Evolutionary conservation across 2,329 filamentous ascomycete genomes (phyloP), one percentile per base, ranked within the genome.

Genomic region (Proliferodiscus dingleyae): DNA sequence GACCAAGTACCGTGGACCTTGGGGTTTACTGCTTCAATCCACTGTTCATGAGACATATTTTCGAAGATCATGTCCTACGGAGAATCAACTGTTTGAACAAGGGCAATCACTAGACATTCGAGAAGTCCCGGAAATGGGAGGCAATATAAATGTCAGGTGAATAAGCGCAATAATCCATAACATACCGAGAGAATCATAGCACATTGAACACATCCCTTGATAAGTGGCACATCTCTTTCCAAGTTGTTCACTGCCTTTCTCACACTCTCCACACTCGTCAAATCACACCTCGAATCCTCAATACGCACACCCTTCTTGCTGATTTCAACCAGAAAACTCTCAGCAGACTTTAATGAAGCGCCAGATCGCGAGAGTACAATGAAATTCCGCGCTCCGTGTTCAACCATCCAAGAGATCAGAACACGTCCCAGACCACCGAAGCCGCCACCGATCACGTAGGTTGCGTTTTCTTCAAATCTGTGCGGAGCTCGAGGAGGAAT

Each of bases 41-140:
- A 72, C 26, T 68, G 55, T 4, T 58, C 50, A 18, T 63, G 62
- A 0, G 57, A 56, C 62, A 71, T 66, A 3, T 65, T 61, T 5
- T 63, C 54, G 33, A 66, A 66, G 9, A 64, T 22, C 10, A 16
- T 23, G 39, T 49, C 68, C 26, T 61, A 61, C 6, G n/a, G n/a
- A 32, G n/a, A 3, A n/a, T n/a, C n/a, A n/a, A n/a, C n/a, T n/a
- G n/a, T n/a, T n/a, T n/a, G n/a, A n/a, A n/a, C n/a, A n/a, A n/a
- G n/a, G n/a, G n/a, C n/a, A n/a, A n/a, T n/a, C n/a, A n/a, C n/a
- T n/a, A n/a, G n/a, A n/a, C n/a, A n/a, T n/a, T n/a, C n/a, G n/a
- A n/a, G n/a, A n/a, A n/a, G n/a, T n/a, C n/a, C n/a, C n/a, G n/a
- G n/a, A n/a, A n/a, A n/a, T n/a, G n/a, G n/a, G n/a, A n/a, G n/a